Base-by-base conservation (phyloP, 345 rosid genomes). In the Salix udensis region DNA sequence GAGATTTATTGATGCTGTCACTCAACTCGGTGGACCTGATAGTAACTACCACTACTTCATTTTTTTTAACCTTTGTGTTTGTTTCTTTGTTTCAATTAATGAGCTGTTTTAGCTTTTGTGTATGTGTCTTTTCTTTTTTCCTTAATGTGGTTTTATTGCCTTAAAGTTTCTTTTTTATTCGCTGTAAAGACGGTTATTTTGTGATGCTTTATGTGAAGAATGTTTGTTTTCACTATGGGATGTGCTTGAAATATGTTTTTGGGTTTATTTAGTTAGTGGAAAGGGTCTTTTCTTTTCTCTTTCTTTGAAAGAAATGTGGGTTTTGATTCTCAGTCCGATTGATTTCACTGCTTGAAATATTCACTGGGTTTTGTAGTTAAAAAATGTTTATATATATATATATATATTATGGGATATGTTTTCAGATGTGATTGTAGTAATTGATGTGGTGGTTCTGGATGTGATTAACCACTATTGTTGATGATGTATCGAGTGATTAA, bases 21-120 rank as follows among this genome's bases (percentile, higher is more conserved):
- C 97, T 53, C 95, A 94, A 80, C 94, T 94, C n/a, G 98, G 97
- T 2, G 97, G 98, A 60, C 97, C 98, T 68, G 98, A 92, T 76
- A 92, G 98, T 92, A 68, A 82, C 91, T 88, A 2, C 58, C n/a
- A 13, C 46, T 39, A 16, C 21, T 52, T 15, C 15, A 46, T 42
- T 15, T 67, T 10, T 30, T 37, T 1, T 68, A 5, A 18, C 40
- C 44, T 12, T 11, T 37, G 24, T 68, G 23, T 66, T 66, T 34
- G 39, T 5, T 34, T 26, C 9, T 24, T 31, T 26, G 39, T 30
- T 21, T 37, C 2, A 15, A 30, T 34, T 31, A 13, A 14, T 18
- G 34, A 21, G 34, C 11, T 16, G 68, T 65, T 65, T 65, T 65
- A 65, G 40, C n/a, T 14, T 30, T 13, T 30, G 21, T 31, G 34